Evolutionary conservation across 345 rosid genomes (phyloP).

Genomic region (Eutrema heterophyllum): DNA sequence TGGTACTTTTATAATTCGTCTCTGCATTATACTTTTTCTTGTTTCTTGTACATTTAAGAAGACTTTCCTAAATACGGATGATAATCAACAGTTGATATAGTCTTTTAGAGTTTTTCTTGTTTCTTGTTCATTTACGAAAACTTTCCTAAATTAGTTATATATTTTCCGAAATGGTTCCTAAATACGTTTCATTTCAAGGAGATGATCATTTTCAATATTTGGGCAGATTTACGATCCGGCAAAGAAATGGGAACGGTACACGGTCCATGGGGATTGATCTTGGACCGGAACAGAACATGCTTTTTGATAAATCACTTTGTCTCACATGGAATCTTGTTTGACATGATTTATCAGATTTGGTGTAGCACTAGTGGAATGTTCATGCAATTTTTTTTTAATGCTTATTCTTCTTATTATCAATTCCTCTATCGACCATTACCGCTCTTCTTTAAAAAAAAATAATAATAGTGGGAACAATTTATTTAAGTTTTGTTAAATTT

Average conservation of each 20-base stretch:
- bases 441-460: neutral
- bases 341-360: slow-evolving; percentile 1
- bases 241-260: slow-evolving; percentile 92
- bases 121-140: no score
- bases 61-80: no score
- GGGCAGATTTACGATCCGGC: slow-evolving; percentile 83
- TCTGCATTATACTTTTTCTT: no score
- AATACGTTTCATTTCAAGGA: no score
- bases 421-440: neutral
- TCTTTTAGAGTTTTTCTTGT: no score
- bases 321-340: neutral
- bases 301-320: neutral
- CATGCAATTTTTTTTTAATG: slow-evolving; percentile 1
- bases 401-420: neutral
- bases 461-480: neutral
- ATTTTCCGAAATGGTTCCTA: no score
- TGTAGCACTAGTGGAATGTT: slow-evolving; percentile 16
- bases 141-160: no score
- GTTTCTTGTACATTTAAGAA: no score
- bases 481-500: no score
- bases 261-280: slow-evolving; percentile 83
- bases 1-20: no score
- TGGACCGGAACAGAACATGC: neutral
- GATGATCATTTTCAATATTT: no score
- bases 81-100: no score